phyloP scores from a whole-genome alignment of 805 yeast species.

The Cyberlindnera xylosilytica region DNA sequence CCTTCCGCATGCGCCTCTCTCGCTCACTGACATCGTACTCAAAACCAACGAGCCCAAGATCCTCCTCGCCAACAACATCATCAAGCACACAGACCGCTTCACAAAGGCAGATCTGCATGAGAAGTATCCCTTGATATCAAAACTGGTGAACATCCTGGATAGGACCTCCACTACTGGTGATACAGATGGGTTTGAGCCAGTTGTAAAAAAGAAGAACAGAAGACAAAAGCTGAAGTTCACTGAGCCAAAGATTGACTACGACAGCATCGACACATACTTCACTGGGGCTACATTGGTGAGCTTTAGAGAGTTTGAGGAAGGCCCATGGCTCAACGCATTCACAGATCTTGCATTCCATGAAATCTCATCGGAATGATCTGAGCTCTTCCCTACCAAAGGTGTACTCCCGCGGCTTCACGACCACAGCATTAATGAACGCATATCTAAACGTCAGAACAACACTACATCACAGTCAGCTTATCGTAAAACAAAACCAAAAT shows the following conservation, averaged over 20 bases:
- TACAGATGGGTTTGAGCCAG: slow-evolving; percentile 19
- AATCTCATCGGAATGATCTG: no score
- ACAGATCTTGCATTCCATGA: slow-evolving; percentile 48
- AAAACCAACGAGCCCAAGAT: slow-evolving; percentile 32
- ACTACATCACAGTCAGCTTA: background rate
- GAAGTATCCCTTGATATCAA: slow-evolving; percentile 43
- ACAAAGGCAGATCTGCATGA: slow-evolving; percentile 39
- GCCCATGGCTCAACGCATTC: slow-evolving; percentile 50
- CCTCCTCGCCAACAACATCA: slow-evolving; percentile 49
- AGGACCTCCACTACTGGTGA: background rate
- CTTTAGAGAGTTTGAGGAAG: slow-evolving; percentile 28
- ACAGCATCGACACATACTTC: slow-evolving; percentile 33
- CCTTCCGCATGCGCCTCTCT: slow-evolving; percentile 75
- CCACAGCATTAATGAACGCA: no score
- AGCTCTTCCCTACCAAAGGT: no score
- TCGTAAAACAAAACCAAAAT: slow-evolving; percentile 4
- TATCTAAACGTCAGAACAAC: background rate
- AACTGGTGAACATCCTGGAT: slow-evolving; percentile 28
- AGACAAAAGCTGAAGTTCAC: slow-evolving; percentile 19
- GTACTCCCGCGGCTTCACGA: no score
- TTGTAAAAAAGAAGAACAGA: slow-evolving; percentile 24
- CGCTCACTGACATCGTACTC: slow-evolving; percentile 43
- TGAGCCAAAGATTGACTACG: slow-evolving; percentile 35
- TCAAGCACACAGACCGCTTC: slow-evolving; percentile 52
- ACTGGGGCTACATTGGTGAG: slow-evolving; percentile 19